These are phyloP conservation scores for Huntiella moniliformis DNA, from an alignment of 2,329 filamentous ascomycete genomes.

Conservation along the genomic window DNA sequence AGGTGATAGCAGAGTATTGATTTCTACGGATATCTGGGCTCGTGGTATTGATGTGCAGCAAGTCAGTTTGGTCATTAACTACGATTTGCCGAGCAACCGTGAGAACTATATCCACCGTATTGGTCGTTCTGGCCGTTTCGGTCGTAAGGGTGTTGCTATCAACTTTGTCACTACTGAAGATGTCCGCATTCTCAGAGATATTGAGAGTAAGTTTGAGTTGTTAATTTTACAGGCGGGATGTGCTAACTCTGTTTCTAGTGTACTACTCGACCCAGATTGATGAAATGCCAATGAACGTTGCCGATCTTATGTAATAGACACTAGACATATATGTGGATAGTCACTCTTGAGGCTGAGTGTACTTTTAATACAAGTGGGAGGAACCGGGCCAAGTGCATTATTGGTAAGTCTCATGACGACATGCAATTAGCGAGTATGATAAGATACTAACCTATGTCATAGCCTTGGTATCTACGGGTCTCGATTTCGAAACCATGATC, in stretches of 20 bases:
- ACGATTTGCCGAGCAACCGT: slow-evolving; percentile 92
- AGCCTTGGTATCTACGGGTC: neutral
- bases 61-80: slow-evolving; percentile 96
- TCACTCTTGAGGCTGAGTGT: slow-evolving; percentile 3
- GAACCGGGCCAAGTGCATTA: slow-evolving; percentile 9
- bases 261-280: slow-evolving; percentile 96
- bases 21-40: slow-evolving; percentile 95
- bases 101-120: slow-evolving; percentile 99
- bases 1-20: slow-evolving; percentile 86
- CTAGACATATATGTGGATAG: neutral
- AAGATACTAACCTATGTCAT: neutral
- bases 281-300: slow-evolving; percentile 96
- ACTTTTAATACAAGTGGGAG: slow-evolving; percentile 12
- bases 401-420: slow-evolving; percentile 1
- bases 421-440: neutral
- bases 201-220: slow-evolving; percentile 50
- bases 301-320: slow-evolving; percentile 34
- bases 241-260: slow-evolving; percentile 32
- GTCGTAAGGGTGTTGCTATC: slow-evolving; percentile 96
- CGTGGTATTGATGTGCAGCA: slow-evolving; percentile 98
- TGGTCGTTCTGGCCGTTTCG: slow-evolving; percentile 84
- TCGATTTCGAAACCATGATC: neutral
- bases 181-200: slow-evolving; percentile 90
- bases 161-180: slow-evolving; percentile 99
- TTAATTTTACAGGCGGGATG: neutral